Evolutionary conservation across 768 basidiomycete species (phyloP).

Genomic region (Trametes cingulata): DNA sequence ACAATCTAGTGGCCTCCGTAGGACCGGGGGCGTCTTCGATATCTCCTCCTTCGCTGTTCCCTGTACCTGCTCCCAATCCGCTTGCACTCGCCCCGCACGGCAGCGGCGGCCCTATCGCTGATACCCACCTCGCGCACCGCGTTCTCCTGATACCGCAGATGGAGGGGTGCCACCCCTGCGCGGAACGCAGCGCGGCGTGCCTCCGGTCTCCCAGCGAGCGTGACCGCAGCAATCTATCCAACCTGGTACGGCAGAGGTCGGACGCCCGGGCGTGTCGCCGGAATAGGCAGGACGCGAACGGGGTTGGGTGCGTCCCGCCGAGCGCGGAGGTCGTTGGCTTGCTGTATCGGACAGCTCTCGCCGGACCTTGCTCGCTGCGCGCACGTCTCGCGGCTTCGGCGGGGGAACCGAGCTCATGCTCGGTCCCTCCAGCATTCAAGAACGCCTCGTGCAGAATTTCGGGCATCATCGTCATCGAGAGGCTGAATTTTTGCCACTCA

Average conservation of each 20-base stretch:
- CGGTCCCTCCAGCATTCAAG: background rate
- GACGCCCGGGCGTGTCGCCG: background rate
- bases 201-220: background rate
- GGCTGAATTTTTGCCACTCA: no score
- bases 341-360: background rate
- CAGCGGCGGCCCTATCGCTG: background rate
- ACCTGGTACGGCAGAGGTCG: background rate
- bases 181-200: background rate
- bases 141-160: background rate
- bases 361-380: background rate
- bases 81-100: background rate
- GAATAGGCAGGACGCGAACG: background rate
- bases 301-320: background rate
- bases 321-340: background rate
- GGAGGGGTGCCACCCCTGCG: background rate
- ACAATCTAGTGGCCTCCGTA: background rate
- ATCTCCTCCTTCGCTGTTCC: background rate
- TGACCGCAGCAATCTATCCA: slow-evolving; percentile 7
- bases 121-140: no score
- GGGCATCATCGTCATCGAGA: background rate
- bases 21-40: background rate
- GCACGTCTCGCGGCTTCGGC: background rate
- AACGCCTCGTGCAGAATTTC: background rate
- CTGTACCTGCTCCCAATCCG: background rate
- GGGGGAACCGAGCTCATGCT: background rate